A percentile compares a stretch with the other conserved stretches of the same genome.
Conservation (phyloP, 2,329 filamentous ascomycete species). For the Nakataea oryzae region DNA sequence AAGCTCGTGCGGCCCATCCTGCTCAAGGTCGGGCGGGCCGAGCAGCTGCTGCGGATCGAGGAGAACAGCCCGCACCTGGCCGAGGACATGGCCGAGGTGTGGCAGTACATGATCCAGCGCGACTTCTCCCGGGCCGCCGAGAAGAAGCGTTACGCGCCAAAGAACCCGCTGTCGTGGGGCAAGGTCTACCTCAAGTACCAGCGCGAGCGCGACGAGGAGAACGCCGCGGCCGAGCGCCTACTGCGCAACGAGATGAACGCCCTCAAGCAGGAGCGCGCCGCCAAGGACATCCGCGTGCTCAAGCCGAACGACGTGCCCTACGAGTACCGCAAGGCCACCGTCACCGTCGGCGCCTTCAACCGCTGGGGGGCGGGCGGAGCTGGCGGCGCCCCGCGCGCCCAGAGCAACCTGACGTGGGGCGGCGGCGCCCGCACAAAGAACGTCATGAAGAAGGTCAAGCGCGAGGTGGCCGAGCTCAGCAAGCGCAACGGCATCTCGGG, state of each 20-base stretch:
- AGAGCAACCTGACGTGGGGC: conserved; percentile 25
- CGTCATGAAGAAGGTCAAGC: conserved; percentile 44
- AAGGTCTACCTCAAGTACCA: conserved; percentile 65
- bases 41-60: conserved; percentile 68
- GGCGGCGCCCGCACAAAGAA: conserved; percentile 41
- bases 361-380: conserved; percentile 6
- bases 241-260: conserved; percentile 48
- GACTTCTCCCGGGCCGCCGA: conserved; percentile 59
- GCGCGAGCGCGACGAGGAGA: conserved; percentile 43
- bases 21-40: conserved; percentile 57
- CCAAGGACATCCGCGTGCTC: conserved; percentile 46
- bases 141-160: conserved; percentile 52
- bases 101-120: conserved; percentile 67
- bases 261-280: conserved; percentile 33
- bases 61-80: conserved; percentile 65
- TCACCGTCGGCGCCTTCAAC: conserved; percentile 15
- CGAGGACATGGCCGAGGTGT: conserved; percentile 60
- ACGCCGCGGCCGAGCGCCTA: conserved; percentile 45
- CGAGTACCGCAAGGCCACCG: conserved; percentile 30
- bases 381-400: conserved; percentile 8
- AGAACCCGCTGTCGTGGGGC: conserved; percentile 62
- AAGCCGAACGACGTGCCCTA: conserved; percentile 25
- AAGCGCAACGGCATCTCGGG: conserved; percentile 34
- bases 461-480: conserved; percentile 44
- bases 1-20: conserved; percentile 58